Conservation (phyloP, 371 early-diverging fungal genomes). For the Syncephalastrum contaminatum region DNA sequence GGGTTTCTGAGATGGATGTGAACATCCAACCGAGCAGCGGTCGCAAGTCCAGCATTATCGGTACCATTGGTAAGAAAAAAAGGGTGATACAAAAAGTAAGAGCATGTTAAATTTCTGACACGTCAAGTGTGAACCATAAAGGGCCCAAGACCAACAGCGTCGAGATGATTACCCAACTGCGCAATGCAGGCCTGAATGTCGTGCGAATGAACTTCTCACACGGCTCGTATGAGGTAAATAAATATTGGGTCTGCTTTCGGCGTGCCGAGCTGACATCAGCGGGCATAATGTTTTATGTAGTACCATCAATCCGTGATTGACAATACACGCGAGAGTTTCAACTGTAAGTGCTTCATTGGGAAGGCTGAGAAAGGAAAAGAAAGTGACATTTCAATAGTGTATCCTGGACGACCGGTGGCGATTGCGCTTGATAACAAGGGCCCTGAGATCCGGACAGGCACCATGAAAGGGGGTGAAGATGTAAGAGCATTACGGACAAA, state of each 20-base stretch:
- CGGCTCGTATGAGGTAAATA: slow-evolving; percentile 72
- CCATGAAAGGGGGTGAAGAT: slow-evolving; percentile 64
- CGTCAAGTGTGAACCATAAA: slow-evolving; percentile 1
- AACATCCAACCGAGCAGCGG: slow-evolving; percentile 57
- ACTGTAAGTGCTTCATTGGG: slow-evolving; percentile 25
- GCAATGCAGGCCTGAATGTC: slow-evolving; percentile 92
- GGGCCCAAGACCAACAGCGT: slow-evolving; percentile 77
- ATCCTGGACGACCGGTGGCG: slow-evolving; percentile 68
- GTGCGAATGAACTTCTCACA: slow-evolving; percentile 95
- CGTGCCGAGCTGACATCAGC: too few relatives aligned
- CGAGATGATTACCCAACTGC: slow-evolving; percentile 79
- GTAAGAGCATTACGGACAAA: slow-evolving; percentile 18
- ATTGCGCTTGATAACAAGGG: slow-evolving; percentile 90
- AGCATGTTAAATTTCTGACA: not conserved
- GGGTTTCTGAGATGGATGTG: slow-evolving; percentile 72
- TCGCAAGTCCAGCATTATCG: slow-evolving; percentile 83
- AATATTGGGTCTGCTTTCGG: not conserved
- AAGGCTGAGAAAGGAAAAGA: not conserved
- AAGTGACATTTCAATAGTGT: slow-evolving; percentile 15
- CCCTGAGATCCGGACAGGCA: slow-evolving; percentile 83
- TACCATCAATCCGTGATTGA: slow-evolving; percentile 86
- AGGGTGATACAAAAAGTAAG: not conserved
- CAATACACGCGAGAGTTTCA: slow-evolving; percentile 67
- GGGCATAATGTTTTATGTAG: slow-evolving; percentile 13
- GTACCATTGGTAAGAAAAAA: slow-evolving; percentile 69